Evolutionary conservation across 2,329 filamentous ascomycete species (phyloP).

Genomic region (Aspergillus viridinutans): DNA sequence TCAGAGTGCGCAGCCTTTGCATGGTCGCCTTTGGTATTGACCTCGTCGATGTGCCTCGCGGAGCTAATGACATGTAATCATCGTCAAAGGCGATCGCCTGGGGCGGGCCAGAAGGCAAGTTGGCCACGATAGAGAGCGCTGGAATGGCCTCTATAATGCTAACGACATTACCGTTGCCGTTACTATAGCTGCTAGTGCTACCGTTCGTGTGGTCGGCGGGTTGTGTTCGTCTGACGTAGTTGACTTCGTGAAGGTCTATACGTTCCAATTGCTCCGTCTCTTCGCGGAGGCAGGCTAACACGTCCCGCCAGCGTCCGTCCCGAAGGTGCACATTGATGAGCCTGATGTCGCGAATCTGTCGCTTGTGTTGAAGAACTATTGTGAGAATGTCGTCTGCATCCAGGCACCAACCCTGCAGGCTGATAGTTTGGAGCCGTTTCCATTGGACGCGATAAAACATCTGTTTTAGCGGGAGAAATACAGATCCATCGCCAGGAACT

Average conservation of each 20-base stretch:
- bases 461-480: constrained; percentile 55
- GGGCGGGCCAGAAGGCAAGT: constrained; percentile 11
- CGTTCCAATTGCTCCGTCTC: constrained; percentile 57
- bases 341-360: constrained; percentile 55
- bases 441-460: constrained; percentile 61
- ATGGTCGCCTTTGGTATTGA: constrained; percentile 11
- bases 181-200: constrained; percentile 34
- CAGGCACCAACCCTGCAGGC: constrained; percentile 62
- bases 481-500: constrained; percentile 55
- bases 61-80: constrained; percentile 2
- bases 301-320: constrained; percentile 57
- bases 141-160: constrained; percentile 13
- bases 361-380: constrained; percentile 53
- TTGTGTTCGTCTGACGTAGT: constrained; percentile 48
- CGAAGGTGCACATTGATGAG: constrained; percentile 59
- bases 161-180: constrained; percentile 1
- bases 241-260: constrained; percentile 59
- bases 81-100: constrained; percentile 14
- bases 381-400: constrained; percentile 57
- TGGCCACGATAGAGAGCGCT: constrained; percentile 17
- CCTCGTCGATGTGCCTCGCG: constrained; percentile 3
- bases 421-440: constrained; percentile 59
- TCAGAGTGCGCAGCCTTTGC: constrained; percentile 24
- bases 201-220: constrained; percentile 29
- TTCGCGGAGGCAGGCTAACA: constrained; percentile 53